Evolutionary conservation across 192 early-diverging fungal genomes (phyloP).

Genomic region (Kickxella alabastrina): DNA sequence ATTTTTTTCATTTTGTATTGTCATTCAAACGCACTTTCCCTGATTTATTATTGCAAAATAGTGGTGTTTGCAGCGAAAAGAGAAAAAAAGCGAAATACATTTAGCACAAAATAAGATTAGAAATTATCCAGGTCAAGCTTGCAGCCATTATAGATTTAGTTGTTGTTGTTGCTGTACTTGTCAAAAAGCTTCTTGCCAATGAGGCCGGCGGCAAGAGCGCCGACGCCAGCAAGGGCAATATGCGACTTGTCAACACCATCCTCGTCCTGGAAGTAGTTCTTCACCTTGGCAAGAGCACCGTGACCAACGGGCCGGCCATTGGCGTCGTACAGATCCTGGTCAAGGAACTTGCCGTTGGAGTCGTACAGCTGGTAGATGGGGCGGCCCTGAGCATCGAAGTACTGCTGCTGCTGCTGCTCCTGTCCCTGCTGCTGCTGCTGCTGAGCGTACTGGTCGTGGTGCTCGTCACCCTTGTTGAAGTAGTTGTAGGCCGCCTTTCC

Average conservation of each 20-base stretch:
- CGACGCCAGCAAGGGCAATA: conserved; percentile 14
- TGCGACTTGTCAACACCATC: conserved; percentile 35
- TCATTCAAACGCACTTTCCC: no score
- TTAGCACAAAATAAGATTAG: no score
- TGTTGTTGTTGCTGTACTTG: no score
- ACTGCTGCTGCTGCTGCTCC: background rate
- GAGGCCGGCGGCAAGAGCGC: conserved; percentile 9
- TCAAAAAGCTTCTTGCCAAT: conserved; percentile 32
- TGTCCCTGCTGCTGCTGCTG: background rate
- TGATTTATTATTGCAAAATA: no score
- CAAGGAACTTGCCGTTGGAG: background rate
- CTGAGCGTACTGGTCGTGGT: no score
- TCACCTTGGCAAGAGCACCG: background rate
- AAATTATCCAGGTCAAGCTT: no score
- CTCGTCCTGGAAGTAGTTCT: conserved; percentile 22
- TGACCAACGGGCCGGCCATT: background rate
- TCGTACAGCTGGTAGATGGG: background rate
- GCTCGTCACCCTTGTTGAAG: background rate
- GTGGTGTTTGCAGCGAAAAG: no score
- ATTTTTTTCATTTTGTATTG: no score
- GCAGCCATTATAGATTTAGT: no score
- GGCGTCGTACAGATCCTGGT: background rate
- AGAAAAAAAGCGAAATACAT: no score
- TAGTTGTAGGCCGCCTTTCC: conserved; percentile 5
- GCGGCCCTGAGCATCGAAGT: background rate